A percentile compares a stretch with the other conserved stretches of the same genome.
Evolutionary conservation across 2,329 filamentous ascomycete genomes (phyloP).

Genomic region (Colletotrichum horii): DNA sequence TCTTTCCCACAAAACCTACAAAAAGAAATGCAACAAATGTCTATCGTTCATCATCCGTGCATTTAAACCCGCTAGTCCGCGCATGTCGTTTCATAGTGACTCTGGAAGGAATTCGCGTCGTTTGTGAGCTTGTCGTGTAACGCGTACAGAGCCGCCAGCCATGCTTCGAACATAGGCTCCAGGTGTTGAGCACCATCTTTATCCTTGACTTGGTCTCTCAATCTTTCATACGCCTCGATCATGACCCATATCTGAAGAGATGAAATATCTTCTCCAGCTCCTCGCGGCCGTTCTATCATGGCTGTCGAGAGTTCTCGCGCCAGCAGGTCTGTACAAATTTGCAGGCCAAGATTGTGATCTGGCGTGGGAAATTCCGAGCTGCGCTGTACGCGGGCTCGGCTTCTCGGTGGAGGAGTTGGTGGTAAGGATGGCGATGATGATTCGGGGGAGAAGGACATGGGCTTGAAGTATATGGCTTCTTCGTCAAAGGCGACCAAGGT

Average conservation of each 20-base stretch:
- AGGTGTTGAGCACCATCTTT: slow-evolving; percentile 33
- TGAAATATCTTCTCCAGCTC: slow-evolving; percentile 38
- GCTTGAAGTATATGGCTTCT: slow-evolving; percentile 52
- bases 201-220: slow-evolving; percentile 45
- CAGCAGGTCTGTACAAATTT: slow-evolving; percentile 57
- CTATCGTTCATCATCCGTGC: too few relatives aligned
- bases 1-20: neutral
- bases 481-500: slow-evolving; percentile 54
- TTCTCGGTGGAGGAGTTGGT: slow-evolving; percentile 31
- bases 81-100: slow-evolving; percentile 27
- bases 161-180: slow-evolving; percentile 53
- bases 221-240: slow-evolving; percentile 63
- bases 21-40: too few relatives aligned
- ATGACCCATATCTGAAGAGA: slow-evolving; percentile 60
- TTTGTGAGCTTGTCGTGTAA: slow-evolving; percentile 48
- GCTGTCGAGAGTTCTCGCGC: slow-evolving; percentile 53
- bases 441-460: slow-evolving; percentile 43
- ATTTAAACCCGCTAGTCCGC: slow-evolving; percentile 20
- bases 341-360: slow-evolving; percentile 46
- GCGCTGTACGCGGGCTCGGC: slow-evolving; percentile 4
- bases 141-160: slow-evolving; percentile 53
- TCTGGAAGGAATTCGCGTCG: slow-evolving; percentile 23
- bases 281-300: slow-evolving; percentile 31
- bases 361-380: neutral
- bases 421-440: slow-evolving; percentile 33